Base-by-base conservation (phyloP, 2,329 filamentous ascomycete species). In the Ascochyta fabae region DNA sequence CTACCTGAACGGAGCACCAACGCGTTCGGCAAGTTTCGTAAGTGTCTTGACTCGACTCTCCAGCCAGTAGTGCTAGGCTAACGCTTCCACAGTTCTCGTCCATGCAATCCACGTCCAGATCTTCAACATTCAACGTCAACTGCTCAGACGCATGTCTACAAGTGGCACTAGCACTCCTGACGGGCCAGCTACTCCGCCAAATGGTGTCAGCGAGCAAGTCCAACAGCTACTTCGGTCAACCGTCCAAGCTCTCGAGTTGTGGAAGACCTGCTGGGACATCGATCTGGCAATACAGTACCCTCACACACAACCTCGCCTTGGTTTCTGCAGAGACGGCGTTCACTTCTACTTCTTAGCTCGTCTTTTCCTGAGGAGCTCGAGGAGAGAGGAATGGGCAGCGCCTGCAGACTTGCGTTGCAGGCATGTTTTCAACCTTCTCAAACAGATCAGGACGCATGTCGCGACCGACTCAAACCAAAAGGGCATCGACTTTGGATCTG, bases 311-410 rank as follows among this genome's bases (percentile, higher is more conserved):
- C 80, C 81, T 43, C 84, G 88, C 15, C 83, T 87, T 61, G 88
- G 89, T 0, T 91, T 91, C 72, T 90, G 86, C 49, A 79, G 88
- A 45, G 88, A 91, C 64, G 88, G 84, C 1, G 84, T 90, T 13
- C 88, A 90, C 65, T 91, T 88, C 71, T 91, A 88, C 76, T 91
- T 86, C 81, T 80, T 91, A 38, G 88, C 86, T 15, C 88, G 84
- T 58, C 83, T 85, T 65, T 80, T 90, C 66, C 75, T 91, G 49
- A 84, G 86, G 68, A 84, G 84, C 57, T 84, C 82, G 16, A 77
- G 80, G 24, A 69, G 78, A 12, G 74, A 79, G 27, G 83, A 88
- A 61, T 80, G 85, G 68, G 79, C 83, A 39, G 75, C 84, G 65
- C 74, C 81, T 13, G 77, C 85, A n/a, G 86, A 90, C 62, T 74